Percentiles rank a stretch among this genome's conserved stretches.
These are phyloP conservation scores for Cyberlindnera euphorbiiphila DNA, from an alignment of 805 yeast genomes.

Conservation along the genomic window DNA sequence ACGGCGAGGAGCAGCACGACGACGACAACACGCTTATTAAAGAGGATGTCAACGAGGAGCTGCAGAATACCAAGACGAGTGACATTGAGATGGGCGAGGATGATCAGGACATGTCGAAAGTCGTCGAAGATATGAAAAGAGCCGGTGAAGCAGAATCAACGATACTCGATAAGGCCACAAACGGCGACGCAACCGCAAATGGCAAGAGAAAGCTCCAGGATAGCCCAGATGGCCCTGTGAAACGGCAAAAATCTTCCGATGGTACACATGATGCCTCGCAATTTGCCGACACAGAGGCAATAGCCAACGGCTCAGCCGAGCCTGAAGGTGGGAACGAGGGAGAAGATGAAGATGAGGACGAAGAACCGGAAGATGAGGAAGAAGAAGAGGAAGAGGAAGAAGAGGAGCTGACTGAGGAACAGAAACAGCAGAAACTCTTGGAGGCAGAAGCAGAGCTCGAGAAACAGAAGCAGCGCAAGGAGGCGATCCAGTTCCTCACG, in stretches of 20 bases:
- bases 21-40: conserved; percentile 23
- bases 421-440: conserved; percentile 18
- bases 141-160: conserved; percentile 11
- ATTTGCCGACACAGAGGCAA: conserved; percentile 16
- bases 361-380: conserved; percentile 20
- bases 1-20: conserved; percentile 19
- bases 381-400: conserved; percentile 25
- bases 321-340: conserved; percentile 12
- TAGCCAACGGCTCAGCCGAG: conserved; percentile 6
- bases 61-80: conserved; percentile 20
- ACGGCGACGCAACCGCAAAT: not conserved
- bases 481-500: conserved; percentile 70
- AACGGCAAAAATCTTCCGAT: conserved; percentile 13
- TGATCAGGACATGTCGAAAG: conserved; percentile 23
- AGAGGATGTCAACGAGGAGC: conserved; percentile 24
- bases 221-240: conserved; percentile 11
- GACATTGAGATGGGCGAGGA: conserved; percentile 22
- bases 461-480: conserved; percentile 44
- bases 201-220: conserved; percentile 17
- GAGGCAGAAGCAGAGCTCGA: conserved; percentile 23
- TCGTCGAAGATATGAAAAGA: conserved; percentile 19
- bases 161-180: not conserved
- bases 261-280: conserved; percentile 1
- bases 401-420: conserved; percentile 24
- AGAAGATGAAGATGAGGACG: conserved; percentile 12